Conservation (phyloP, 2,329 filamentous ascomycete species). For the Colletotrichum sp. region DNA sequence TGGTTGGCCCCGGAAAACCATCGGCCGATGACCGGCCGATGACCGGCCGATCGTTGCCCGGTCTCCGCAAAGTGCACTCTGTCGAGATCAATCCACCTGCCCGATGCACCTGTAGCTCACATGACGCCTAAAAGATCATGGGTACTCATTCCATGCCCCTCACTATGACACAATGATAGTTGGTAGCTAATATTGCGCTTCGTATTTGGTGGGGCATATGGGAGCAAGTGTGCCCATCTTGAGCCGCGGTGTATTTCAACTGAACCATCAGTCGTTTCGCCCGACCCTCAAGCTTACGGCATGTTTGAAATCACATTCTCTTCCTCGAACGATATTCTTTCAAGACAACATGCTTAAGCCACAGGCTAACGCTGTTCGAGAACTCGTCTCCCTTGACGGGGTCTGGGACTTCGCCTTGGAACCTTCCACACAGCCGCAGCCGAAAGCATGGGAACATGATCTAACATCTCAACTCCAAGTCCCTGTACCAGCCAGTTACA, state of each 20-base stretch:
- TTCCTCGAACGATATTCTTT: background rate
- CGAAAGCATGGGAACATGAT: slow-evolving; percentile 30
- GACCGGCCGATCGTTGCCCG: background rate
- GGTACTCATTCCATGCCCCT: background rate
- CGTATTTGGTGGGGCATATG: background rate
- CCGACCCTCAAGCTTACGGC: background rate
- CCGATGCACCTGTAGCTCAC: background rate
- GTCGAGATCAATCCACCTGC: background rate
- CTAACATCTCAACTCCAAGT: slow-evolving; percentile 23
- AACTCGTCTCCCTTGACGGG: slow-evolving; percentile 25
- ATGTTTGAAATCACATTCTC: background rate
- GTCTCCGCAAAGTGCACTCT: background rate
- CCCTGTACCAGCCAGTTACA: slow-evolving; percentile 29
- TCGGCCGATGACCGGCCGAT: background rate
- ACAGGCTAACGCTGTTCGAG: slow-evolving; percentile 17
- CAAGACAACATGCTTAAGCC: slow-evolving; percentile 21
- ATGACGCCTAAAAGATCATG: background rate
- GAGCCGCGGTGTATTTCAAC: background rate
- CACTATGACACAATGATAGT: background rate
- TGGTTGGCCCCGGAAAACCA: background rate
- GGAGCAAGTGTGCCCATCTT: background rate
- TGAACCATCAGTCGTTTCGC: background rate
- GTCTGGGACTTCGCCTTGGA: slow-evolving; percentile 28
- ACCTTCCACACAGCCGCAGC: slow-evolving; percentile 8
- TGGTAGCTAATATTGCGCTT: background rate